Conservation (phyloP, 2,329 filamentous ascomycete genomes). For the Myriosclerotinia scirpicola region DNA sequence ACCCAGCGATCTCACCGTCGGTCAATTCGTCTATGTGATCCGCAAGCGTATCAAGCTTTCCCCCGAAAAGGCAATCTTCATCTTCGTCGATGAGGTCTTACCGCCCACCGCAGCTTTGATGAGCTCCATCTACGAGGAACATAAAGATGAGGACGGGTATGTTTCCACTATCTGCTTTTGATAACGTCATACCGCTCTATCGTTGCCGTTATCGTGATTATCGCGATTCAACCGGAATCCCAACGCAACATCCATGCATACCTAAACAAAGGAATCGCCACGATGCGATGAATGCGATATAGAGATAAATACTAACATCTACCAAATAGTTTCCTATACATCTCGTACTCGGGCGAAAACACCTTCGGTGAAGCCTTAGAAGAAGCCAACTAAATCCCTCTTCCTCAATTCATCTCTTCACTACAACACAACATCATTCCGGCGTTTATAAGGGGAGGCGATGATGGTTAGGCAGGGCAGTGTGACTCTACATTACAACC, state of each 20-base stretch:
- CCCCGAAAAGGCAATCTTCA: slow-evolving; percentile 99
- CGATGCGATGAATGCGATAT: background rate
- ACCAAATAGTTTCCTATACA: slow-evolving; percentile 70
- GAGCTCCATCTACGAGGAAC: slow-evolving; percentile 99
- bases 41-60: slow-evolving; percentile 99
- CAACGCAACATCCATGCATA: background rate
- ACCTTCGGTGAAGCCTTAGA: slow-evolving; percentile 67
- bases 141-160: slow-evolving; percentile 78
- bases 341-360: slow-evolving; percentile 98
- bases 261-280: background rate
- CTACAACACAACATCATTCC: slow-evolving; percentile 18
- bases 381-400: slow-evolving; percentile 21
- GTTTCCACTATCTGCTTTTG: slow-evolving; percentile 38
- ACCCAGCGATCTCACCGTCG: slow-evolving; percentile 94
- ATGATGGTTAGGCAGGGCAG: slow-evolving; percentile 22
- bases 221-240: background rate
- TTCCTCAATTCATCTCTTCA: background rate
- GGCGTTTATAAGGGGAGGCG: slow-evolving; percentile 20
- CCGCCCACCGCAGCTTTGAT: slow-evolving; percentile 96
- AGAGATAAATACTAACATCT: slow-evolving; percentile 4
- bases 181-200: slow-evolving; percentile 22
- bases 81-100: slow-evolving; percentile 98
- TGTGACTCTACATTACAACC: slow-evolving; percentile 24
- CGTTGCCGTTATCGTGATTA: slow-evolving; percentile 19
- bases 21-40: slow-evolving; percentile 99